Conservation (phyloP, 371 early-diverging fungal genomes). For the Mucor circinelloides region DNA sequence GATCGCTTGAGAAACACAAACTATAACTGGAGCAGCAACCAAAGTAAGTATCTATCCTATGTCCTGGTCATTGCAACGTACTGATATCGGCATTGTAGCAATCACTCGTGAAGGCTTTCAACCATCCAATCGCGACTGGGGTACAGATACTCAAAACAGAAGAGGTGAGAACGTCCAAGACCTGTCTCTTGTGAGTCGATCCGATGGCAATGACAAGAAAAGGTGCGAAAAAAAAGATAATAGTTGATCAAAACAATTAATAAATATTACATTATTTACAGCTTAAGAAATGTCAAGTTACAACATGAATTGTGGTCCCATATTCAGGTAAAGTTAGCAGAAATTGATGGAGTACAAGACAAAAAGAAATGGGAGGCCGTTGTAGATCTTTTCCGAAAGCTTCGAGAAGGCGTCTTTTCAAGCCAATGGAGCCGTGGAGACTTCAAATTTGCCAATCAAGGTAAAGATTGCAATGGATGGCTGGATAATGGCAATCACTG, state of each 20-base stretch:
- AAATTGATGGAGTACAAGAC: not conserved
- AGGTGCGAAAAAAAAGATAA: conserved; percentile 15
- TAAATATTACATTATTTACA: not conserved
- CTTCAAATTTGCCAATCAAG: conserved; percentile 18
- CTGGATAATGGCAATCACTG: not conserved
- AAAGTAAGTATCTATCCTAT: not conserved
- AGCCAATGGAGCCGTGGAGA: conserved; percentile 19
- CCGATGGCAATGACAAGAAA: not conserved
- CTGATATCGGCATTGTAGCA: not conserved
- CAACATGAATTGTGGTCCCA: conserved; percentile 19
- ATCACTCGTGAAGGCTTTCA: not conserved
- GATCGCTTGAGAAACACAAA: not conserved
- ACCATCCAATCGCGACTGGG: conserved; percentile 17
- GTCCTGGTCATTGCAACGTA: not conserved
- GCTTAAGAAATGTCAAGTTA: conserved; percentile 12
- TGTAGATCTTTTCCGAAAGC: conserved; percentile 19
- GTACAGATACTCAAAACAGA: not conserved
- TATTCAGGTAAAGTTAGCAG: conserved; percentile 4
- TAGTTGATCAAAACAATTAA: not conserved
- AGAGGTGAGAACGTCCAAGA: conserved; percentile 3
- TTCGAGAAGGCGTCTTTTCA: conserved; percentile 29
- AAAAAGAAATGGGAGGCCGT: conserved; percentile 20
- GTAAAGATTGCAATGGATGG: not conserved
- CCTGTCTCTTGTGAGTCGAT: conserved; percentile 20
- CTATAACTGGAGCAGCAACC: not conserved